A percentile compares a stretch with the other conserved stretches of the same genome.
Evolutionary conservation across 495 filamentous ascomycete genomes (phyloP).

Genomic region (Pseudoneurospora amorphoporcata): DNA sequence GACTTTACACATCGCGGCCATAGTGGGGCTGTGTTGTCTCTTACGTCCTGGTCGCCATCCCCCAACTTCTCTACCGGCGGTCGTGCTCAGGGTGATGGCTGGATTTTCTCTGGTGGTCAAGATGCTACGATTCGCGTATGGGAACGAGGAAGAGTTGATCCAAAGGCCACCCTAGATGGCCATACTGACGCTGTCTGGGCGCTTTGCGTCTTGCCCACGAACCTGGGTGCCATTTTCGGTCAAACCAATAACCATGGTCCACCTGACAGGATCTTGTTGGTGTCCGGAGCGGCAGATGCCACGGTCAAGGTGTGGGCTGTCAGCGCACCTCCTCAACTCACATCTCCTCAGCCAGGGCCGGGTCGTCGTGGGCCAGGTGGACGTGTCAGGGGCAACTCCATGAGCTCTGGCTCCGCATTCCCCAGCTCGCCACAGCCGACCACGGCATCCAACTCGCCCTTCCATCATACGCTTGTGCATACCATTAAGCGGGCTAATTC

Average conservation of each 20-base stretch:
- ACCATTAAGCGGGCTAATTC: slow-evolving; percentile 64
- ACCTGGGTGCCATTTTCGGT: slow-evolving; percentile 67
- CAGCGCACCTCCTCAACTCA: slow-evolving; percentile 76
- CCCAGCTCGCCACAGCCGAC: slow-evolving; percentile 84
- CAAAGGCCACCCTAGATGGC: slow-evolving; percentile 87
- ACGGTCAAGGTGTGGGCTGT: slow-evolving; percentile 90
- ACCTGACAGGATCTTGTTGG: slow-evolving; percentile 77
- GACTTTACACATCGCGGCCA: slow-evolving; percentile 96
- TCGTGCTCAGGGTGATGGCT: slow-evolving; percentile 76
- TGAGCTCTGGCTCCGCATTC: slow-evolving; percentile 83
- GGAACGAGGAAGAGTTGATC: slow-evolving; percentile 88
- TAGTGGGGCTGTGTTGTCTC: slow-evolving; percentile 72
- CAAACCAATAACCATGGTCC: slow-evolving; percentile 57
- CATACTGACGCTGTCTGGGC: slow-evolving; percentile 96
- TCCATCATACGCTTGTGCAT: slow-evolving; percentile 61
- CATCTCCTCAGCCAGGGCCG: slow-evolving; percentile 54
- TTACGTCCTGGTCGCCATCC: slow-evolving; percentile 76
- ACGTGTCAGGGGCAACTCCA: slow-evolving; percentile 76
- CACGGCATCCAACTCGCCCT: slow-evolving; percentile 52
- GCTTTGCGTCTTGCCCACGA: slow-evolving; percentile 84
- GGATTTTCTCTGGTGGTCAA: slow-evolving; percentile 96
- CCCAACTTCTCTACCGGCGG: slow-evolving; percentile 83
- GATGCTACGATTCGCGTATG: slow-evolving; percentile 89
- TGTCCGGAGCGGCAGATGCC: slow-evolving; percentile 84
- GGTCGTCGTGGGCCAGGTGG: slow-evolving; percentile 63